These are phyloP conservation scores for Corinectria fuckeliana DNA, from an alignment of 2,329 filamentous ascomycete genomes.

Conservation along the genomic window DNA sequence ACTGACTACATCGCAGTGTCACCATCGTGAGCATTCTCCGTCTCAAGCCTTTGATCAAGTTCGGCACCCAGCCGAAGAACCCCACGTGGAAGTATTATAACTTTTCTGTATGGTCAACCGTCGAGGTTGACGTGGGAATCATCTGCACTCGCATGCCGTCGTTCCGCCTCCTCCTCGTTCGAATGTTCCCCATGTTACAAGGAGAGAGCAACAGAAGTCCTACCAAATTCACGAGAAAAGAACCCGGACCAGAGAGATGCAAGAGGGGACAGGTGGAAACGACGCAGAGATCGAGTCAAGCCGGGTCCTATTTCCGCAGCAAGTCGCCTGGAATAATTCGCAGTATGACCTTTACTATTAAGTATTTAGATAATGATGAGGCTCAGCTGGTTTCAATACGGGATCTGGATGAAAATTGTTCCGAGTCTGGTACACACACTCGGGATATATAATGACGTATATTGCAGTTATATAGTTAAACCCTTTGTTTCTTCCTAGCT, in stretches of 20 bases:
- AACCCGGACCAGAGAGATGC: neutral
- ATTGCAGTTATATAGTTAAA: too few species aligned
- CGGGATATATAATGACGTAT: too few species aligned
- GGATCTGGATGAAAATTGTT: conserved; percentile 26
- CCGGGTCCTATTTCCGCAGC: conserved; percentile 14
- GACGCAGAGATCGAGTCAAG: conserved; percentile 34
- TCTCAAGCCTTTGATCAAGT: neutral
- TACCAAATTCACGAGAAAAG: neutral
- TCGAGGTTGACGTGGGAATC: neutral
- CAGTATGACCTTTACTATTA: conserved; percentile 43
- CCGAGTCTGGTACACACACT: neutral
- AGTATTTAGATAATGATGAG: conserved; percentile 42
- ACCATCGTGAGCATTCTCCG: neutral
- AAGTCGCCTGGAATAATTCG: conserved; percentile 39
- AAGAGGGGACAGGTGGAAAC: neutral
- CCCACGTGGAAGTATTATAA: neutral
- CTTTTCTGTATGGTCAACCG: neutral
- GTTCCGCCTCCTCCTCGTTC: neutral
- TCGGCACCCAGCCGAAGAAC: neutral
- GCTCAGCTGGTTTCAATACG: conserved; percentile 39
- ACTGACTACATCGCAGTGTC: neutral
- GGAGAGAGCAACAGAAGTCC: conserved; percentile 15
- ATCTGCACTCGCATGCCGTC: neutral
- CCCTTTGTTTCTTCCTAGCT: too few species aligned
- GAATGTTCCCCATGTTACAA: conserved; percentile 22